phyloP scores from a whole-genome alignment of 441 rosid species.

The Viola pubescens region DNA sequence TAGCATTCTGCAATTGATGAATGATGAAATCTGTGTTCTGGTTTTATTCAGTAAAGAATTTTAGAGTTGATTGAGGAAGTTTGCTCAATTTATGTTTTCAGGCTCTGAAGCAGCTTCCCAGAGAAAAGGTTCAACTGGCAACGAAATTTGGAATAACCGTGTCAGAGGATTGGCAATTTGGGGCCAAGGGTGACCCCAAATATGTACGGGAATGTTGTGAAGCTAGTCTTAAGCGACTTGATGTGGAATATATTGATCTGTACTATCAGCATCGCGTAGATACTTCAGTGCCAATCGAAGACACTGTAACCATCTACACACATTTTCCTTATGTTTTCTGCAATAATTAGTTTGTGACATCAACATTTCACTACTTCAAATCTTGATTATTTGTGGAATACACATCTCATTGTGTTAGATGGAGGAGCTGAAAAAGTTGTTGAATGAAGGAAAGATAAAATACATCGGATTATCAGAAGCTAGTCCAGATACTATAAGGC shows the following conservation, averaged over 20 bases:
- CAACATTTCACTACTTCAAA: no score
- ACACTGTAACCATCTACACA: no score
- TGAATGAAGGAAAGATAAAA: constrained; percentile 36
- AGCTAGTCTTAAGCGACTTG: constrained; percentile 45
- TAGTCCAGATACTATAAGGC: constrained; percentile 30
- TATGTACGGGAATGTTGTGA: constrained; percentile 45
- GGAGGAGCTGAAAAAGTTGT: constrained; percentile 36
- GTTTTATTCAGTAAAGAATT: no score
- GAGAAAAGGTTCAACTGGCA: constrained; percentile 40
- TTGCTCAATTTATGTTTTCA: neutral
- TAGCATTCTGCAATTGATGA: no score
- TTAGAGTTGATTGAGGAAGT: neutral
- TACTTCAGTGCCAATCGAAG: constrained; percentile 31
- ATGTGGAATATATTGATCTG: constrained; percentile 45
- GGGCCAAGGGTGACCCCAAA: constrained; percentile 33
- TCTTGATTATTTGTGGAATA: no score
- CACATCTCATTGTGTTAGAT: constrained; percentile 9
- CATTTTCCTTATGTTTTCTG: no score
- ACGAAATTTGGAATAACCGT: constrained; percentile 35
- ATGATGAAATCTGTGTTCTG: no score
- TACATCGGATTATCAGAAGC: constrained; percentile 39
- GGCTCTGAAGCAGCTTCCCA: constrained; percentile 41
- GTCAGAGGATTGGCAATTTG: constrained; percentile 11
- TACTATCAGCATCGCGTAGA: constrained; percentile 51
- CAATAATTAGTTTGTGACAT: no score